Evolutionary conservation across 441 rosid genomes (phyloP), one percentile per base, ranked within the genome.

Genomic region (Adansonia grandidieri): DNA sequence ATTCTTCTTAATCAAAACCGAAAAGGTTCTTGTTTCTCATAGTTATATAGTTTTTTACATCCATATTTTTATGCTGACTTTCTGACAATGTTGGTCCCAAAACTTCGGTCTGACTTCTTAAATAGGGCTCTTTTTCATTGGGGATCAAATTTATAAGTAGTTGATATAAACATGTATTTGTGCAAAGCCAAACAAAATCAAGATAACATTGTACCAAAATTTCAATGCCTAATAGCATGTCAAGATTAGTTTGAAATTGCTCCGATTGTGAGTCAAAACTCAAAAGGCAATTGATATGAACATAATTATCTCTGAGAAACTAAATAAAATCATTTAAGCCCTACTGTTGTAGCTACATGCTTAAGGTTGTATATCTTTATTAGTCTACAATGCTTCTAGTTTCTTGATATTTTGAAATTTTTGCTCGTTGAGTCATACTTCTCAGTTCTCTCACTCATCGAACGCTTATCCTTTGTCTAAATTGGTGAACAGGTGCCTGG

Each of bases 401-500:
- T 69, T 45, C 42, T 22, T 70, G 73, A 48, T 70, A 22, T 22
- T 70, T 70, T 70, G 73, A 48, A 24, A 22, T 48, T 48, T 69
- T 47, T 47, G 22, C 15, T 48, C 14, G 42, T 10, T 32, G 2
- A 48, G 22, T 17, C 61, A 15, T 71, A 44, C 14, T 14, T 50
- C 44, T 37, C 6, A 37, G 42, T 37, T 37, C 42, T 37, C 42
- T 24, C 14, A 14, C 19, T 68, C 40, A 15, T 69, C 6, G 3
- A 70, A 1, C 50, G 5, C 60, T 6, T 70, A 24, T 14, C 44
- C 42, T 70, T 24, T 37, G 10, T 15, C 62, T 15, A 22, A 53
- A 67, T 44, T 45, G 54, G 60, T 28, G n/a, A 51, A 28, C 47
- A 28, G 74, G 24, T 71, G 15, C 74, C 74, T 15, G 74, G 74